Conservation (phyloP, 108 stramenopile species). For the Fistulifera solaris region DNA sequence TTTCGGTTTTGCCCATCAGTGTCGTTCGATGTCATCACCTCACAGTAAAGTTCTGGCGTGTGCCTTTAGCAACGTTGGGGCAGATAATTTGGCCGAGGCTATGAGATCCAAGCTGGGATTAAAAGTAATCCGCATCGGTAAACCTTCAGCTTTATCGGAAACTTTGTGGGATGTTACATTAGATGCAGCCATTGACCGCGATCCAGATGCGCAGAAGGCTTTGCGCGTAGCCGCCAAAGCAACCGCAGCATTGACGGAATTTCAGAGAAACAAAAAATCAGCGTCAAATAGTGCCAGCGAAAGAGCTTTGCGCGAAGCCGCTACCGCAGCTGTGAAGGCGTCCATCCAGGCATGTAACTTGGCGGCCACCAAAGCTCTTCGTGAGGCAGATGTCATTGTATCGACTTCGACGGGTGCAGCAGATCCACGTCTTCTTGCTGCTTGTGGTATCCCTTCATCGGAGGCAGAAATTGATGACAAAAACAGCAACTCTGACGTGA, state of each 20-base stretch:
- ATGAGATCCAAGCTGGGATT: conserved; percentile 47
- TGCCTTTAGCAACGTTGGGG: conserved; percentile 82
- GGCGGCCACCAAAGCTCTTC: conserved; percentile 76
- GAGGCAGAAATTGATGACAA: conserved; percentile 21
- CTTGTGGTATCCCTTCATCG: conserved; percentile 61
- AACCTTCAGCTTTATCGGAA: conserved; percentile 66
- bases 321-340: conserved; percentile 72
- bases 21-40: conserved; percentile 41
- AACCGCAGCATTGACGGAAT: conserved; percentile 47
- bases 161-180: conserved; percentile 62
- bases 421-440: conserved; percentile 88
- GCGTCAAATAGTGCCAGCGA: conserved; percentile 33
- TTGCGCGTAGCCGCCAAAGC: conserved; percentile 46
- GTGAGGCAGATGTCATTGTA: conserved; percentile 95
- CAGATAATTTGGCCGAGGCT: conserved; percentile 76
- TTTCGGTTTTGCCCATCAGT: conserved; percentile 82
- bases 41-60: conserved; percentile 76
- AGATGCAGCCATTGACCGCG: conserved; percentile 66
- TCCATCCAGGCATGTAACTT: conserved; percentile 70
- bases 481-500: neutral
- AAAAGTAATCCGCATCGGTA: conserved; percentile 81
- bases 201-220: conserved; percentile 68
- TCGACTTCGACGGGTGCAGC: conserved; percentile 93
- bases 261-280: conserved; percentile 16
- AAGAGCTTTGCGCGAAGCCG: conserved; percentile 50